Evolutionary conservation across 768 basidiomycete genomes (phyloP).

Genomic region (Aureoboletus auriporus): DNA sequence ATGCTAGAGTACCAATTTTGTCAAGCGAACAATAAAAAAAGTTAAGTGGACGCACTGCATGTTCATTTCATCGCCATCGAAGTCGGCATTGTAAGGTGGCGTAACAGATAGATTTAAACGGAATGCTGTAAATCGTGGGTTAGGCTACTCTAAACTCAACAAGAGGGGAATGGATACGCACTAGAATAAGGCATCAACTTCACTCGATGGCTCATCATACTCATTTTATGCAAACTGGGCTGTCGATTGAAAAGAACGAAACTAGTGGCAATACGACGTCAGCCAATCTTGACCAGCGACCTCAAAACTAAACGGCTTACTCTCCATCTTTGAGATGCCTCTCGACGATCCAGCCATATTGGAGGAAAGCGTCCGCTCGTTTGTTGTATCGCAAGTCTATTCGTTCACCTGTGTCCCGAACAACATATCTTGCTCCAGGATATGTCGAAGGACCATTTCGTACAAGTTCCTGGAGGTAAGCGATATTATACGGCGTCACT

Average conservation of each 20-base stretch:
- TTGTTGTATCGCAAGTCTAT: constrained; percentile 97
- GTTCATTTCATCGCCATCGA: constrained; percentile 99
- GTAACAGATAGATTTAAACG: constrained; percentile 97
- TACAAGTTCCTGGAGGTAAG: constrained; percentile 90
- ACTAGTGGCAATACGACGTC: constrained; percentile 2
- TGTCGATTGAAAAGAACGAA: constrained; percentile 88
- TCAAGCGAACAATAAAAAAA: constrained; percentile 5
- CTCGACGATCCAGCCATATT: constrained; percentile 99
- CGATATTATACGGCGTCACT: constrained; percentile 98
- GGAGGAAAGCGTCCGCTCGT: constrained; percentile 89
- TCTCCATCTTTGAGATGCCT: constrained; percentile 97
- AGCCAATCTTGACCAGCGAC: neutral
- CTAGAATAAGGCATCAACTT: constrained; percentile 98
- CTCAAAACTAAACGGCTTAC: constrained; percentile 47
- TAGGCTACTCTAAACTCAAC: constrained; percentile 11
- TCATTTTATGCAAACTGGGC: constrained; percentile 98
- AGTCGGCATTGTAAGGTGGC: constrained; percentile 98
- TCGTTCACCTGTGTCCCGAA: constrained; percentile 95
- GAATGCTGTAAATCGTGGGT: constrained; percentile 59
- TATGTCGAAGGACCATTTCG: constrained; percentile 92
- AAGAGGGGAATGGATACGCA: constrained; percentile 38
- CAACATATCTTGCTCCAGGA: constrained; percentile 94
- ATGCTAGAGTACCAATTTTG: constrained; percentile 50
- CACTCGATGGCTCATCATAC: constrained; percentile 99
- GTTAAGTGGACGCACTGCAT: constrained; percentile 78